Percentiles rank a stretch among this genome's conserved stretches.
These are phyloP conservation scores for Yamadazyma dushanensis DNA, from an alignment of 1,139 yeast species.

Conservation along the genomic window DNA sequence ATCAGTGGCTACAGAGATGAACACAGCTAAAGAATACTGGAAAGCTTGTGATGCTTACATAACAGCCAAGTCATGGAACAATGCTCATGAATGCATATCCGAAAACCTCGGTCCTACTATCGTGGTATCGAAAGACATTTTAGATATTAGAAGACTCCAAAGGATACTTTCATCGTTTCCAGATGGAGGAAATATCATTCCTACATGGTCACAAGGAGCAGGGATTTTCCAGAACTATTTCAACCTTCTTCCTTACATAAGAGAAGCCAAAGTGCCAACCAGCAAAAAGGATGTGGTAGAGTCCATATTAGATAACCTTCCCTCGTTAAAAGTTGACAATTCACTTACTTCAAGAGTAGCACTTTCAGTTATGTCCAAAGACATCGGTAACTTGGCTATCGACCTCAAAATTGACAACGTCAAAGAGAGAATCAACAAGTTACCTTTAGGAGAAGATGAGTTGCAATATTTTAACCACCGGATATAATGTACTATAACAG, in stretches of 20 bases:
- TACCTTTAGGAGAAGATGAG: conserved; percentile 53
- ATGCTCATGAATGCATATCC: conserved; percentile 63
- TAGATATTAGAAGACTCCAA: conserved; percentile 34
- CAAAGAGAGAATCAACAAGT: conserved; percentile 27
- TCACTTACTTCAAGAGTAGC: conserved; percentile 40
- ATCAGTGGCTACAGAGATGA: conserved; percentile 49
- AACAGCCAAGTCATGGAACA: conserved; percentile 58
- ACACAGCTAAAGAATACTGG: conserved; percentile 47
- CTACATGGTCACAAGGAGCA: conserved; percentile 63
- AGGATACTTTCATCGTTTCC: conserved; percentile 50
- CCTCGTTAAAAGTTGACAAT: conserved; percentile 29
- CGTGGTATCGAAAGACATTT: conserved; percentile 46
- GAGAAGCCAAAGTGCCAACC: conserved; percentile 7
- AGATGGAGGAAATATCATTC: conserved; percentile 35
- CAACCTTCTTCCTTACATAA: conserved; percentile 21
- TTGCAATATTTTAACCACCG: conserved; percentile 32
- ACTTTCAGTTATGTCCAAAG: conserved; percentile 50
- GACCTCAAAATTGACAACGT: conserved; percentile 18
- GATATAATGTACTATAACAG: not conserved
- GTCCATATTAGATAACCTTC: conserved; percentile 45
- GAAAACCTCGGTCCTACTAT: conserved; percentile 67
- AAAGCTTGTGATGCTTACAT: conserved; percentile 63
- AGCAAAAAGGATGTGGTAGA: conserved; percentile 17
- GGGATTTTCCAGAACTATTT: conserved; percentile 55
- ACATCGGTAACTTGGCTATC: conserved; percentile 43